Base-by-base conservation (phyloP, 139 green algal genomes). In the Micractinium sp. region DNA sequence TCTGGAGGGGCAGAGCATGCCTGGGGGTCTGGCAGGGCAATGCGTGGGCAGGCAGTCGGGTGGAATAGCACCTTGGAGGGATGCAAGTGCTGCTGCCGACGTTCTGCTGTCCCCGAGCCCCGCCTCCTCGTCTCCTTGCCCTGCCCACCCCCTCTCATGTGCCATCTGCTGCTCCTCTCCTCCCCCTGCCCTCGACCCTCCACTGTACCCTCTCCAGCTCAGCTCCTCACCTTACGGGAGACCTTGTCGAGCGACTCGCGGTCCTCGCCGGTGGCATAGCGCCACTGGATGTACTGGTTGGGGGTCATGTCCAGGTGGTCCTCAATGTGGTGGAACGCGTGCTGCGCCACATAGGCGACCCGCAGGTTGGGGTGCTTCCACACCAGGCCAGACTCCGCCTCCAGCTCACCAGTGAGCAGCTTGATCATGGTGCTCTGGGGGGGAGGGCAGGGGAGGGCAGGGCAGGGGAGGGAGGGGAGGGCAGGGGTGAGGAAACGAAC, bases 361-460 rank as follows among this genome's bases (percentile, higher is more conserved):
- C 94, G 90, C 77, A 91, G 86, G 90, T 95, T 95, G 87, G 94
- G 95, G 90, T 97, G 95, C 91, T 93, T 95, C 94, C 94, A 96
- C 75, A 95, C 91, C 35, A 91, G 86, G 60, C 94, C 94, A 61
- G 73, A 61, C 38, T 86, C 81, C 14, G 94, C 91, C 74, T 93
- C 81, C 73, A 92, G 85, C 92, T 96, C 93, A 35, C 90, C 75
- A 23, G 83, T 89, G 9, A 97, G 91, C 63, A 99, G 84, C 95
- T 98, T 98, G 93, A 56, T 56, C 47, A 56, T 56, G 7, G 47
- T 56, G 47, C 98, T 71, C 98, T 14, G 75, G 25, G n/a, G 75
- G 33, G 79, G 12, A 29, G 16, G 25, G 14, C 27, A 4, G 78
- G 16, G 36, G 75, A 56, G 36, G 35, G 36, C 13, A 31, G 75